These are phyloP conservation scores for Lophium mytilinum DNA, from an alignment of 495 filamentous ascomycete species.

Conservation along the genomic window DNA sequence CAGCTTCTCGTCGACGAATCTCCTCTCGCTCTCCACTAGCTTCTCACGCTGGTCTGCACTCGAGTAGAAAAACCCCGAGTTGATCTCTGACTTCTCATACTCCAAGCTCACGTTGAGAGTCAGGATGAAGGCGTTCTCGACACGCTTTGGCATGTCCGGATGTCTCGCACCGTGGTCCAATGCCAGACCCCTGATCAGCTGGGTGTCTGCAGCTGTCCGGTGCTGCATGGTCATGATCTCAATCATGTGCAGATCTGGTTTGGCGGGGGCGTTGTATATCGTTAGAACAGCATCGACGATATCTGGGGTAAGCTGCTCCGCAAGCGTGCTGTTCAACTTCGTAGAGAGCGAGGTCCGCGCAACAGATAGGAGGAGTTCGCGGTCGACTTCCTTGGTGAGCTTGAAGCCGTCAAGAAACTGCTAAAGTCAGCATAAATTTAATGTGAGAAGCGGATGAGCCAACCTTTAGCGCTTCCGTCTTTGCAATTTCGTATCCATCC, in stretches of 20 bases:
- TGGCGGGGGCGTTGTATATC: slow-evolving; percentile 81
- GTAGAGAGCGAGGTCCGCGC: slow-evolving; percentile 92
- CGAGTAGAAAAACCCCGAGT: slow-evolving; percentile 98
- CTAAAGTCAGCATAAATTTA: not conserved
- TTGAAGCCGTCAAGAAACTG: slow-evolving; percentile 96
- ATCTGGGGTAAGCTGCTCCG: slow-evolving; percentile 80
- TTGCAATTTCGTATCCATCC: slow-evolving; percentile 95
- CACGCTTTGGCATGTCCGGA: slow-evolving; percentile 93
- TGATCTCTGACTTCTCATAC: slow-evolving; percentile 99
- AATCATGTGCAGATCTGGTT: slow-evolving; percentile 97
- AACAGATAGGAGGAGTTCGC: slow-evolving; percentile 88
- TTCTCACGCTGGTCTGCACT: slow-evolving; percentile 94
- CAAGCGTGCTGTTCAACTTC: slow-evolving; percentile 81
- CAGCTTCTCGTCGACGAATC: slow-evolving; percentile 93
- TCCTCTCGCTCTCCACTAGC: slow-evolving; percentile 91
- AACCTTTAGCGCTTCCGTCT: slow-evolving; percentile 85
- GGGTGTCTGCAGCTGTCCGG: slow-evolving; percentile 88
- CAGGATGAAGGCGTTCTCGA: slow-evolving; percentile 92
- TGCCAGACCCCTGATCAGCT: slow-evolving; percentile 85
- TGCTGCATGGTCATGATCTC: slow-evolving; percentile 99
- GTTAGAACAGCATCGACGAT: slow-evolving; percentile 94
- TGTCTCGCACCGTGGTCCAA: slow-evolving; percentile 94
- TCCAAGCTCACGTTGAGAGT: slow-evolving; percentile 94
- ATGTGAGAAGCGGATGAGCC: not conserved
- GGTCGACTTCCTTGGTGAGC: slow-evolving; percentile 73